Evolutionary conservation across 2,329 filamentous ascomycete species (phyloP).

Genomic region (Calonectria pseudoturangicola): DNA sequence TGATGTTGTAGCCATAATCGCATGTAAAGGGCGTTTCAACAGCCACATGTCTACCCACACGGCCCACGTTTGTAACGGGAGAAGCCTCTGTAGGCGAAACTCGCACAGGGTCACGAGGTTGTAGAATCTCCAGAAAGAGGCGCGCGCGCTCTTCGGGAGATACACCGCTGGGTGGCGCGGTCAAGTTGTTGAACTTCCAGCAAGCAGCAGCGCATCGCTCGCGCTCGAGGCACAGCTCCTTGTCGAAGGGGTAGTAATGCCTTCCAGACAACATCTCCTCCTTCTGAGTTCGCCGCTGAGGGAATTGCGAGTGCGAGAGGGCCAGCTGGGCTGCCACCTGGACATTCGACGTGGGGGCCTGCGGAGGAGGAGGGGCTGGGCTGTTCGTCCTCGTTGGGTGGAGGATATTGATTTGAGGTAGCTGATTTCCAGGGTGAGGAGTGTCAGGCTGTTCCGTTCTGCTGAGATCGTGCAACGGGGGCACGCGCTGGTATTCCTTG

Average conservation of each 20-base stretch:
- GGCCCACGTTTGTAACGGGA: slow-evolving; percentile 73
- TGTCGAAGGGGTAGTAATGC: slow-evolving; percentile 86
- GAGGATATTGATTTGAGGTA: slow-evolving; percentile 76
- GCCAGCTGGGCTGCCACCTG: slow-evolving; percentile 77
- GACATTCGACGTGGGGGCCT: slow-evolving; percentile 64
- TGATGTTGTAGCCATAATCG: slow-evolving; percentile 97
- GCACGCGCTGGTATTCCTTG: slow-evolving; percentile 77
- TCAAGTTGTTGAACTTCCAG: slow-evolving; percentile 88
- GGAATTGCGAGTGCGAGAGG: slow-evolving; percentile 73
- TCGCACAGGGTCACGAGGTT: slow-evolving; percentile 75
- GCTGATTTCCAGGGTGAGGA: slow-evolving; percentile 68
- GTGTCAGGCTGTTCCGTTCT: slow-evolving; percentile 75
- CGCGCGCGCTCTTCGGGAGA: slow-evolving; percentile 80
- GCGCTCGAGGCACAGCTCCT: slow-evolving; percentile 87
- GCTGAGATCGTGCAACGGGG: slow-evolving; percentile 75
- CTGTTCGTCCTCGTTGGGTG: slow-evolving; percentile 71
- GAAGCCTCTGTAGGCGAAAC: slow-evolving; percentile 73
- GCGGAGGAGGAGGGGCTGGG: slow-evolving; percentile 64
- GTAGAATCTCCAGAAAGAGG: slow-evolving; percentile 82
- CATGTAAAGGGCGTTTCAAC: slow-evolving; percentile 94
- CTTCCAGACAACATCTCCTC: slow-evolving; percentile 91
- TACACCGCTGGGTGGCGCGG: slow-evolving; percentile 83
- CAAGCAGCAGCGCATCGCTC: slow-evolving; percentile 88
- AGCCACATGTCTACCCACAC: slow-evolving; percentile 83
- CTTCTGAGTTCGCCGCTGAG: slow-evolving; percentile 79